Evolutionary conservation across 1,139 yeast species (phyloP).

Genomic region (Candida dubliniensis): DNA sequence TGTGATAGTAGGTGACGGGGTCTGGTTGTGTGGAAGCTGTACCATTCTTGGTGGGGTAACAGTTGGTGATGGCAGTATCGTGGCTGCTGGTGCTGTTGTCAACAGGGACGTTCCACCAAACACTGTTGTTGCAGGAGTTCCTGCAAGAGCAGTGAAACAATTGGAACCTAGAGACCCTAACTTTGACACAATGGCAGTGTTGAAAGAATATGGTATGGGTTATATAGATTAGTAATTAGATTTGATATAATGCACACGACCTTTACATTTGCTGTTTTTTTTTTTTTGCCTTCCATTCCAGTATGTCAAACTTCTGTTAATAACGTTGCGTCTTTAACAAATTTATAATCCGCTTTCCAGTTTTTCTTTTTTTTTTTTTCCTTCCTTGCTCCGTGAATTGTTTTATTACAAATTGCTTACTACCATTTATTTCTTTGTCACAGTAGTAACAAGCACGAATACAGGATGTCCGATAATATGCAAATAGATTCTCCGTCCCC

Average conservation of each 20-base stretch:
- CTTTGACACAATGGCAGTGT: conserved; percentile 12
- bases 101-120: conserved; percentile 53
- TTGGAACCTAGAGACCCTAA: conserved; percentile 19
- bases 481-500: conserved; percentile 57
- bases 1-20: conserved; percentile 58
- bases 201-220: conserved; percentile 14
- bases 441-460: not conserved
- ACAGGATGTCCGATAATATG: conserved; percentile 33
- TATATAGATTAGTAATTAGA: conserved; percentile 1
- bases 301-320: no score
- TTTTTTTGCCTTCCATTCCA: not conserved
- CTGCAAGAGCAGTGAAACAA: conserved; percentile 50
- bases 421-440: not conserved
- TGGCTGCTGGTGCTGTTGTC: conserved; percentile 71
- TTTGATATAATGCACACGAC: not conserved
- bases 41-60: conserved; percentile 64
- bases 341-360: no score
- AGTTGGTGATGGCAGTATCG: conserved; percentile 60
- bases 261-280: not conserved
- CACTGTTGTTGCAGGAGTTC: conserved; percentile 59
- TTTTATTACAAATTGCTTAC: no score
- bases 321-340: no score
- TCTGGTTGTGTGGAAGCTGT: conserved; percentile 64
- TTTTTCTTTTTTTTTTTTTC: no score
- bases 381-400: no score